These are phyloP conservation scores for Fomitopsis palustris DNA, from an alignment of 1,284 basidiomycete genomes.

Conservation along the genomic window DNA sequence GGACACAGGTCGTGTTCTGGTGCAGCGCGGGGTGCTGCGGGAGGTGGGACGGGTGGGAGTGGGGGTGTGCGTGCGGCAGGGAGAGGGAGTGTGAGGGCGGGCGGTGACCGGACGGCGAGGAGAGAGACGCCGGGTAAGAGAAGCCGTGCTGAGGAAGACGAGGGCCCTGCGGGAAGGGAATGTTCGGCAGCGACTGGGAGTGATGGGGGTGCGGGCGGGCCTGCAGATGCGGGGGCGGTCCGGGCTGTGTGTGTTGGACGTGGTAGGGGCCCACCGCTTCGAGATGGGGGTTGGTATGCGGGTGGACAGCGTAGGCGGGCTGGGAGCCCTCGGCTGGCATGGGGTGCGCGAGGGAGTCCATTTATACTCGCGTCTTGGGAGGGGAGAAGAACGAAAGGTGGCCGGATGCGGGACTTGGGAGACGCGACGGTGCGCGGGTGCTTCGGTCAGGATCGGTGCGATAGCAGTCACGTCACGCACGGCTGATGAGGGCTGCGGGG, in stretches of 20 bases:
- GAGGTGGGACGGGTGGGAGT: constrained; percentile 15
- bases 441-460: background rate
- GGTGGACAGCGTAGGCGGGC: background rate
- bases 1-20: constrained; percentile 36
- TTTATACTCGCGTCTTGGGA: background rate
- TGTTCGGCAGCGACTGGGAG: constrained; percentile 3
- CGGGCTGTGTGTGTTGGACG: background rate
- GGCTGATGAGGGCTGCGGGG: background rate
- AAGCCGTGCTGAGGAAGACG: background rate
- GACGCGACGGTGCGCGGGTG: background rate
- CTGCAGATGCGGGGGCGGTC: background rate
- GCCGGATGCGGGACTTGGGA: background rate
- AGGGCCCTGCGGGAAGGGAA: constrained; percentile 8
- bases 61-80: constrained; percentile 12
- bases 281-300: background rate
- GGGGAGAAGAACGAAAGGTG: background rate
- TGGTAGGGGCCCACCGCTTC: background rate
- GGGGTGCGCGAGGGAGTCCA: background rate
- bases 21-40: constrained; percentile 16
- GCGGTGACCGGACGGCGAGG: background rate
- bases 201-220: background rate
- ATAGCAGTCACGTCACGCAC: background rate
- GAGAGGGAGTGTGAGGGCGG: constrained; percentile 17
- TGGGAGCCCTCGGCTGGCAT: background rate
- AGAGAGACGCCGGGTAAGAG: background rate